These are phyloP conservation scores for Wickerhamiella domercqiae DNA, from an alignment of 805 yeast species.

Conservation along the genomic window DNA sequence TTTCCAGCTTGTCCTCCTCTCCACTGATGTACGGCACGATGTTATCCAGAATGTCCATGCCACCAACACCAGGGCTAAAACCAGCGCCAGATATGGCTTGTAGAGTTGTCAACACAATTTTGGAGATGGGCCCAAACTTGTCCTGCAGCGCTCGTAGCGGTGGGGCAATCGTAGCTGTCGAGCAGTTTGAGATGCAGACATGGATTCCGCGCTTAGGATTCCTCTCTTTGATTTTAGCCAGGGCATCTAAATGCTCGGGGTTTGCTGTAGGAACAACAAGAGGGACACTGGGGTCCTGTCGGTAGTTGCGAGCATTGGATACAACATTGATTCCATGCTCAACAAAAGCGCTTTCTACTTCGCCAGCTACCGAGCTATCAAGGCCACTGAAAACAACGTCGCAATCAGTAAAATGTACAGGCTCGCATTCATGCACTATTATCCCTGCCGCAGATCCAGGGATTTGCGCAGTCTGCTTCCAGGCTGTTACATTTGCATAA, in stretches of 20 bases:
- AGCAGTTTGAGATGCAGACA: conserved; percentile 93
- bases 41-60: conserved; percentile 88
- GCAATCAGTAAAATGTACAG: conserved; percentile 68
- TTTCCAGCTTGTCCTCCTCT: conserved; percentile 96
- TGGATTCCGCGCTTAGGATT: conserved; percentile 53
- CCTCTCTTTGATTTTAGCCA: conserved; percentile 34
- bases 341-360: conserved; percentile 71
- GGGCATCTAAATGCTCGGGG: conserved; percentile 71
- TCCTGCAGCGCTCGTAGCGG: conserved; percentile 91
- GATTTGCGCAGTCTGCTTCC: conserved; percentile 83
- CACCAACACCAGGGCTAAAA: conserved; percentile 92
- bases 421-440: conserved; percentile 61
- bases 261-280: conserved; percentile 90
- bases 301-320: conserved; percentile 92
- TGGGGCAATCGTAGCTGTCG: conserved; percentile 95
- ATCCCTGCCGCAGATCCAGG: conserved; percentile 54
- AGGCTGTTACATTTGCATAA: conserved; percentile 71
- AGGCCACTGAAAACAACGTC: conserved; percentile 90
- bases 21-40: conserved; percentile 90
- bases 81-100: conserved; percentile 99
- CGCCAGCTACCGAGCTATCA: conserved; percentile 87
- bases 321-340: conserved; percentile 71
- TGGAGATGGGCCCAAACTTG: conserved; percentile 76
- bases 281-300: conserved; percentile 78
- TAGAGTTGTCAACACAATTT: conserved; percentile 75